Base-by-base conservation (phyloP, 208 protist genomes). In the Lotmaria passim region DNA sequence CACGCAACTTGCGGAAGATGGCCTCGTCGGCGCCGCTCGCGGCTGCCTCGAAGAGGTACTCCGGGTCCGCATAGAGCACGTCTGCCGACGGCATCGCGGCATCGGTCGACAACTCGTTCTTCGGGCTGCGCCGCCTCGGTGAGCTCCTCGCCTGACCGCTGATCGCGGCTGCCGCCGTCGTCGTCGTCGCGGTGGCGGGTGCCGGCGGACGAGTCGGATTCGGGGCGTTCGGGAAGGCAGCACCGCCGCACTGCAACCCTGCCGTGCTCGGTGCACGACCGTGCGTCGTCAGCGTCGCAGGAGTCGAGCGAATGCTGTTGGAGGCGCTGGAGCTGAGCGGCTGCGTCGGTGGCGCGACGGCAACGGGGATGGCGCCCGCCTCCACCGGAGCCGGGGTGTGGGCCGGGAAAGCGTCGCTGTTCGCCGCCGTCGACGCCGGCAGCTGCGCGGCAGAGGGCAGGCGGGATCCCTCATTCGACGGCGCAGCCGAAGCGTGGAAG, bases 1-100 rank as follows among this genome's bases (percentile, higher is more conserved):
- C 60, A 11, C 86, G 86, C 15, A 95, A 71, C 23, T 69, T 56
- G n/a, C 64, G 62, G 66, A 93, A 91, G 14, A 89, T 51, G 14
- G 41, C 74, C 17, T 82, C 28, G 50, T 89, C 71, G 0, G 61
- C 24, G 12, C 79, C 78, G 24, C 50, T 74, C 14, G 83, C 83
- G 6, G 88, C 88, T 7, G 66, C 78, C 39, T 73, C 65, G 44
- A 87, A 73, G 17, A 87, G 60, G 60, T 82, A 81, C n/a, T 75
- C 41, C 15, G 15, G 38, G 46, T 87, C 79, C 2, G 71, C 67
- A 73, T 86, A 90, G 14, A 90, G 41, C 41, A 51, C 30, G 17
- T 31, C 47, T 5, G 70, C 70, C 7, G 63, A 65, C 3, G 41
- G 46, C 44, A 68, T 51, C 47, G 47, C 57, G 57, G 47, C 57